Base-by-base conservation (phyloP, 352 stramenopile species). In the Peronospora belbahrii region DNA sequence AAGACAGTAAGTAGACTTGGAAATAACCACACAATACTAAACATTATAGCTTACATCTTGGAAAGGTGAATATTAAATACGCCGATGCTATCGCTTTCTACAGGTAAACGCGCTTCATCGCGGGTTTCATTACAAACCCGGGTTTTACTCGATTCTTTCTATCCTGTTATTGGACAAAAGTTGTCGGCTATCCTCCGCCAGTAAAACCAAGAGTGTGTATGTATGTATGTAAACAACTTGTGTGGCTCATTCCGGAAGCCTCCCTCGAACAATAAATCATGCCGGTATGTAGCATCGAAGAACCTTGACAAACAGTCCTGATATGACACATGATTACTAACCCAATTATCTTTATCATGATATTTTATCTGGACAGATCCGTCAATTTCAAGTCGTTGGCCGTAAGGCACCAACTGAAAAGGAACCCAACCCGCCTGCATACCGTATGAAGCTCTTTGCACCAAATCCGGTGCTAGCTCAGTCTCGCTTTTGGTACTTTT, bases 401-500 rank as follows among this genome's bases (percentile, higher is more conserved):
- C 96, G 97, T 70, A 98, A 99, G 83, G 93, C 92, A 42, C 92
- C 93, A 60, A 99, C 96, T 35, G 92, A 98, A 37, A 96, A 95
- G 55, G 89, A 98, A 73, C 93, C 95, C 36, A 98, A 98, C 80
- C 96, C 96, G 50, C 83, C 96, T 53, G 95, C 97, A 5, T 99
- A 98, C 93, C 88, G 97, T 62, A 99, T 99, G 97, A 93, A 93
- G 75, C 65, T 95, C 44, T 98, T 98, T 71, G 95, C 94, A 24
- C 89, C 95, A 42, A 98, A 98, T 79, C 61, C 83, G 52, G 95
- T 99, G 51, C 90, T 97, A 49, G 96, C 96, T 59, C 98, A 98
- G 84, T 99, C 95, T 51, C 97, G 97, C 71, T 99, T 99, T 88
- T 99, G 97, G 96, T 99, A 99, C 85, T 99, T 99, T 82, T 94